Percentiles rank a stretch among this genome's conserved stretches.
Evolutionary conservation across 2,329 filamentous ascomycete species (phyloP).

Genomic region (Venturia asperata): DNA sequence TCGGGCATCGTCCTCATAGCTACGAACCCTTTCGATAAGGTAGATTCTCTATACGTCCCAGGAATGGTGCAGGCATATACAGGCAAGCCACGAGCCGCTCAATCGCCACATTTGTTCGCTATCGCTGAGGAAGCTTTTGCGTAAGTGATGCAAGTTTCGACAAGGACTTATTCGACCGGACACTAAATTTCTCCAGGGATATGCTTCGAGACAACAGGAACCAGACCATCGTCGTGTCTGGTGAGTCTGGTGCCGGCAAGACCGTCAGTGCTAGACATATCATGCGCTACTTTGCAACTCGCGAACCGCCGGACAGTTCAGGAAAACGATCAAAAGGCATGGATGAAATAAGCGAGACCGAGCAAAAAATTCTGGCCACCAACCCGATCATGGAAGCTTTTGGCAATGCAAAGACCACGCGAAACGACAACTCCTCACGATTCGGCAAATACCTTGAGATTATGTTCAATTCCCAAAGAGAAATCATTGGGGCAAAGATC

Average conservation of each 20-base stretch:
- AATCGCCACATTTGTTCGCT: slow-evolving; percentile 95
- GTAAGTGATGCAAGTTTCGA: slow-evolving; percentile 46
- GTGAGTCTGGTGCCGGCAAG: slow-evolving; percentile 97
- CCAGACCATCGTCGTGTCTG: slow-evolving; percentile 98
- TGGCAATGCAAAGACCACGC: slow-evolving; percentile 98
- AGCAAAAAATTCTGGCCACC: slow-evolving; percentile 95
- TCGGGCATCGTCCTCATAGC: slow-evolving; percentile 98
- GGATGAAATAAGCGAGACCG: slow-evolving; percentile 90
- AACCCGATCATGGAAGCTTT: slow-evolving; percentile 99
- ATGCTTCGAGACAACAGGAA: slow-evolving; percentile 95
- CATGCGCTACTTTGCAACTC: slow-evolving; percentile 98
- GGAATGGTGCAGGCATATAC: slow-evolving; percentile 99
- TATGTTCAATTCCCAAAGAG: slow-evolving; percentile 91
- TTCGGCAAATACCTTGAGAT: slow-evolving; percentile 99
- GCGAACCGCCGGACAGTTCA: slow-evolving; percentile 85
- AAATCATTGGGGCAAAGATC: slow-evolving; percentile 97
- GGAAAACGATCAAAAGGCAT: slow-evolving; percentile 67
- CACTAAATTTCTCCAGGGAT: slow-evolving; percentile 52
- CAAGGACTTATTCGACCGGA: slow-evolving; percentile 12
- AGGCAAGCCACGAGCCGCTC: slow-evolving; percentile 90
- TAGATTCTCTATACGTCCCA: slow-evolving; percentile 96
- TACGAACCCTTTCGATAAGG: slow-evolving; percentile 93
- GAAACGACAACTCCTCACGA: slow-evolving; percentile 97
- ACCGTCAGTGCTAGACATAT: slow-evolving; percentile 99
- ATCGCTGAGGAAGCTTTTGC: slow-evolving; percentile 98